phyloP scores from a whole-genome alignment of 257 asterid genomes.

The Misopates orontium region DNA sequence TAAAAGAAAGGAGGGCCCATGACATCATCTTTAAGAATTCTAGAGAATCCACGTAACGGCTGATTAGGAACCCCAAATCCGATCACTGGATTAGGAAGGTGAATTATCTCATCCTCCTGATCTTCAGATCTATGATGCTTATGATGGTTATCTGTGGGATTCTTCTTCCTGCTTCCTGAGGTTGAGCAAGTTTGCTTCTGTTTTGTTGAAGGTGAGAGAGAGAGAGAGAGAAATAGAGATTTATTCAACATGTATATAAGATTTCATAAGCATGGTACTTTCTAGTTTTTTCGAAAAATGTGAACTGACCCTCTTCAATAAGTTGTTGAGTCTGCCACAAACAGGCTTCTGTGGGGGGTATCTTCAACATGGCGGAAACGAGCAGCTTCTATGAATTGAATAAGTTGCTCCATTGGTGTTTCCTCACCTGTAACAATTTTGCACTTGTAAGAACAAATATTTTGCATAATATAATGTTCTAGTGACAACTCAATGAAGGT shows the following conservation, averaged over 20 bases:
- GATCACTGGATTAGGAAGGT: constrained; percentile 70
- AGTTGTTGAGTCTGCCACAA: neutral
- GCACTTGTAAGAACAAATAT: neutral
- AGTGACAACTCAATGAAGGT: no score
- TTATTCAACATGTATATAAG: neutral
- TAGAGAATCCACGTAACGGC: constrained; percentile 25
- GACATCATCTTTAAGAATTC: constrained; percentile 39
- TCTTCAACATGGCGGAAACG: neutral
- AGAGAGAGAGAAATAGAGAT: constrained; percentile 1
- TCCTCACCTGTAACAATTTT: neutral
- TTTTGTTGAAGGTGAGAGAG: neutral
- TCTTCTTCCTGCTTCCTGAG: constrained; percentile 41
- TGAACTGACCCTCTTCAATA: neutral
- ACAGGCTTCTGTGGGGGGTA: neutral
- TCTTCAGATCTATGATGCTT: constrained; percentile 26
- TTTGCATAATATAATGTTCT: neutral
- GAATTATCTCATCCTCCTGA: constrained; percentile 38
- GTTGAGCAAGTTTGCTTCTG: neutral
- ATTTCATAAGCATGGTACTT: neutral
- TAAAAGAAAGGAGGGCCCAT: constrained; percentile 62
- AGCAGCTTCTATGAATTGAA: neutral
- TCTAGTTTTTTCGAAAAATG: neutral
- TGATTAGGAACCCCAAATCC: constrained; percentile 56
- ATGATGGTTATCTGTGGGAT: constrained; percentile 18
- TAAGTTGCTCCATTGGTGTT: neutral